Conservation (phyloP, 331 rosid genomes). For the Cydonia oblonga region DNA sequence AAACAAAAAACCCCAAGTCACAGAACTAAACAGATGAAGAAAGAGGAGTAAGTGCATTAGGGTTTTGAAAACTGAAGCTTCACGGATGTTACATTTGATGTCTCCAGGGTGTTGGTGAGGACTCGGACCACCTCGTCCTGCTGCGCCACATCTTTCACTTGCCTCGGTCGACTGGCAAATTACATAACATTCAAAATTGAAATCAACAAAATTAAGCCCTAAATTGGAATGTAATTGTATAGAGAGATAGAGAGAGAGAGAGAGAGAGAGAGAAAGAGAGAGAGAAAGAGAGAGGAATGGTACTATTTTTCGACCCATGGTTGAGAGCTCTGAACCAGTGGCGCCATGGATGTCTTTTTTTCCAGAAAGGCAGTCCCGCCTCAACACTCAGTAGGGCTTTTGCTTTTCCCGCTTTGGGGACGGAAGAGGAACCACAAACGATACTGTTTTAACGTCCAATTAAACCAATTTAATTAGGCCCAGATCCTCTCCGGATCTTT, state of each 20-base stretch:
- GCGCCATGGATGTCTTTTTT: slow-evolving; percentile 44
- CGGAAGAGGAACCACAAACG: neutral
- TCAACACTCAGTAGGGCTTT: neutral
- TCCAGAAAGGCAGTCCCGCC: neutral
- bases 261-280: neutral
- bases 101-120: slow-evolving; percentile 85
- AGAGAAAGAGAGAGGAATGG: neutral
- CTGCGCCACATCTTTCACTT: slow-evolving; percentile 86
- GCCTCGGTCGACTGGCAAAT: slow-evolving; percentile 64
- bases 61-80: neutral
- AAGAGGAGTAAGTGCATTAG: neutral
- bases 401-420: neutral
- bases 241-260: neutral
- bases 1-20: neutral
- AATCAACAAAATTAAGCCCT: neutral
- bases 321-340: slow-evolving; percentile 64
- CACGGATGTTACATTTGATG: slow-evolving; percentile 40
- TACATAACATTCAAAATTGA: neutral
- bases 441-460: neutral
- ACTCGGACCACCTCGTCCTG: slow-evolving; percentile 96
- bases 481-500: no score
- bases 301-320: slow-evolving; percentile 98
- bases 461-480: no score
- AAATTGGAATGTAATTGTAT: neutral
- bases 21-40: neutral